Base-by-base conservation (phyloP, 768 basidiomycete genomes). In the Paxillus rubicundulus region DNA sequence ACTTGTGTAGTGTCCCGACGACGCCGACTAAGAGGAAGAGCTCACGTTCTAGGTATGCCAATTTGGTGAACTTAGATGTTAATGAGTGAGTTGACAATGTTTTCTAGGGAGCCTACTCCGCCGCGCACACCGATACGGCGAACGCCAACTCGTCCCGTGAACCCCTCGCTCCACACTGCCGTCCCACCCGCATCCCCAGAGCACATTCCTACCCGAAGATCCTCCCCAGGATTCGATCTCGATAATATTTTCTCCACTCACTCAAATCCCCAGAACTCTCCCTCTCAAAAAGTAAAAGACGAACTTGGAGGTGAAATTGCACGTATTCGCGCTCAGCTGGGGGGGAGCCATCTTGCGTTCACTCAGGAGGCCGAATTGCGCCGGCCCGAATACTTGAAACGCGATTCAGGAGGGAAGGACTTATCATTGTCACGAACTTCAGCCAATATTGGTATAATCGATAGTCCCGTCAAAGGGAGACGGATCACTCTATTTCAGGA, bases 401-500 rank as follows among this genome's bases (percentile, higher is more conserved):
- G 88, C 24, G 58, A 60, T 40, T 32, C 34, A 10, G 54, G 33
- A 17, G 40, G 49, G 30, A 50, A 54, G 44, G 59, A 56, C 18
- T 47, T 34, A 40, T 57, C 60, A 42, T 44, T 57, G 44, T 46
- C 59, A 41, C 61, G 64, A 58, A 62, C 63, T 50, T 53, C 65
- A 14, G 45, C 42, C 14, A 60, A 71, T 30, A 71, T 88, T 28
- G 87, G 86, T 14, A 82, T 90, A 24, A 78, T 77, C 58, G 82
- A 85, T 57, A 89, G 82, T 59, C 87, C 89, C 0, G 67, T 75
- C 49, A 89, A 86, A 69, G 89, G 89, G 1, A 75, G 89, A 51
- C 75, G 87, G 46, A 72, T 90, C 33, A 84, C 82, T 57, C 67
- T 92, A 37, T 91, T 90, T 66, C 87, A 89, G 65, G 87, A 89